Evolutionary conservation across 257 asterid species (phyloP).

Genomic region (Solanum neorickii): DNA sequence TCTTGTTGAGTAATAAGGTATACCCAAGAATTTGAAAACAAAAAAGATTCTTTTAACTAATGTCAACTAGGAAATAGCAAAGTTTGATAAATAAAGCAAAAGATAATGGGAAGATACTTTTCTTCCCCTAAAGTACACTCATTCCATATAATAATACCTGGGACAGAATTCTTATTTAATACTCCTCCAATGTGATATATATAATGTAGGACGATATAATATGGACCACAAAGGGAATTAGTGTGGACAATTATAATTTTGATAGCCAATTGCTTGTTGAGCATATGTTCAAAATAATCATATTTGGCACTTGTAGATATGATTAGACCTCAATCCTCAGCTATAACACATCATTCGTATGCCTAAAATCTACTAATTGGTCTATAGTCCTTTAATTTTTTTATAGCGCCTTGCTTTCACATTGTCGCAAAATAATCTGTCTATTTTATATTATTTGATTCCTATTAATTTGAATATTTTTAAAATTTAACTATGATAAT

Average conservation of each 20-base stretch:
- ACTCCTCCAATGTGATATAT: neutral
- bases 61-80: neutral
- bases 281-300: neutral
- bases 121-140: neutral
- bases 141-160: neutral
- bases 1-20: neutral
- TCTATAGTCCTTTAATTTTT: neutral
- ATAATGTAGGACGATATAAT: neutral
- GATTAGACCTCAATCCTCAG: neutral
- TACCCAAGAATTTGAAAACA: neutral
- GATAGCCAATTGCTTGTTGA: neutral
- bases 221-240: neutral
- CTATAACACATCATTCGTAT: neutral
- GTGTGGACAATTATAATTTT: neutral
- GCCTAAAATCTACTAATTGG: neutral
- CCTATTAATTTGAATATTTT: too few species aligned
- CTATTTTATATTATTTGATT: too few species aligned
- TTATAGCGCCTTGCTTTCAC: neutral
- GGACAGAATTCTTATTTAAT: neutral
- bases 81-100: neutral
- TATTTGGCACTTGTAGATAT: neutral
- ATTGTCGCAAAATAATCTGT: neutral
- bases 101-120: neutral
- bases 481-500: too few species aligned
- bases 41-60: neutral